Conservation (phyloP, 1,284 basidiomycete genomes). For the Ceratobasidium papillatum region DNA sequence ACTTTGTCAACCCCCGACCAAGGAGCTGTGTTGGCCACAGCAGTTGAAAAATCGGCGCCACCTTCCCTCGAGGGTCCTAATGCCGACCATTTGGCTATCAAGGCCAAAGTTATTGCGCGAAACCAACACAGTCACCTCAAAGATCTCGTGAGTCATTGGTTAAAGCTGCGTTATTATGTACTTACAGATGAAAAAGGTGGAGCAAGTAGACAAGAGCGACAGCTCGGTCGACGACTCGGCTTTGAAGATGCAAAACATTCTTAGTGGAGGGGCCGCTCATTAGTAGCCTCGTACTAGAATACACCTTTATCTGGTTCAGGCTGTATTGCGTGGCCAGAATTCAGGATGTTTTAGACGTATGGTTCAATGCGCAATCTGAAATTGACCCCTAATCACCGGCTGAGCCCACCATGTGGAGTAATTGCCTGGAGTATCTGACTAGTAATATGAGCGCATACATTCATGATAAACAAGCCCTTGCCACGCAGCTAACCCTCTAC, state of each 20-base stretch:
- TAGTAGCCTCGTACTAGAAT: too few relatives aligned
- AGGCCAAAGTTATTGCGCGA: constrained; percentile 60
- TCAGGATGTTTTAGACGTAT: too few relatives aligned
- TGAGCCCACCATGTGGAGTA: too few relatives aligned
- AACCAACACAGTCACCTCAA: constrained; percentile 66
- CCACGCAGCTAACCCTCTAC: too few relatives aligned
- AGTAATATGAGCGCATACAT: too few relatives aligned
- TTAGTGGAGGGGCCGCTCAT: constrained; percentile 69
- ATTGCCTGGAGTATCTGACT: too few relatives aligned
- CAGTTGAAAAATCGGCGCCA: constrained; percentile 16
- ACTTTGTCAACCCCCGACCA: background rate
- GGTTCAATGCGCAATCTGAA: too few relatives aligned
- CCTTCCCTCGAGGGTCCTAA: background rate
- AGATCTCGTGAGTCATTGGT: constrained; percentile 59
- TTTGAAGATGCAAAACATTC: constrained; percentile 81
- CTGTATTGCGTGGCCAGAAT: too few relatives aligned
- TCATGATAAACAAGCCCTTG: too few relatives aligned
- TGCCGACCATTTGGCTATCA: constrained; percentile 46
- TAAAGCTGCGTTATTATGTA: background rate
- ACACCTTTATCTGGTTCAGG: too few relatives aligned
- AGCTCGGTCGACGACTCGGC: constrained; percentile 72
- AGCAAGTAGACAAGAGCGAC: constrained; percentile 78
- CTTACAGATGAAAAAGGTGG: constrained; percentile 60
- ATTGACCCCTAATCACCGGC: too few relatives aligned
- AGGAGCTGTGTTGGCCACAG: constrained; percentile 6